phyloP scores from a whole-genome alignment of 169 alveolate species.

The Plasmodium cynomolgi region DNA sequence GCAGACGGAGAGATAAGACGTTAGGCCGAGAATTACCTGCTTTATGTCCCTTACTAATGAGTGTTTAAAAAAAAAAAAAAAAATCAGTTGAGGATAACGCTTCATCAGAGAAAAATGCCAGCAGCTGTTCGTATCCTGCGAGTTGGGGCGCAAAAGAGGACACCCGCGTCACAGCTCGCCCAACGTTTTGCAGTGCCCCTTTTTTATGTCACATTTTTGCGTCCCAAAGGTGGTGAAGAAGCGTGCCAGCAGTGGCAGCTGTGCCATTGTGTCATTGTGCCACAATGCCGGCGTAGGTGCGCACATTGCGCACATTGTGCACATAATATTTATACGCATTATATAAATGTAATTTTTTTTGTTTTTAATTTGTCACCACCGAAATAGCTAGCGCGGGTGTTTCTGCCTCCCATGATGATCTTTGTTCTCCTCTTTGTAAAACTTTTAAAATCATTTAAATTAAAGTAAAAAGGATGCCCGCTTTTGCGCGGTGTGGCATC shows the following conservation, averaged over 20 bases:
- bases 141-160: neutral
- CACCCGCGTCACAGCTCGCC: neutral
- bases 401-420: neutral
- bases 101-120: neutral
- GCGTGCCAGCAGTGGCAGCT: neutral
- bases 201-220: neutral
- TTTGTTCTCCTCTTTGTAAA: neutral
- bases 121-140: neutral
- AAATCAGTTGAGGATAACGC: neutral
- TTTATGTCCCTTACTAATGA: neutral
- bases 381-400: neutral
- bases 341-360: neutral
- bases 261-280: neutral
- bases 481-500: neutral
- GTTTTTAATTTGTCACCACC: neutral
- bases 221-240: neutral
- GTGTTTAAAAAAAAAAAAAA: neutral
- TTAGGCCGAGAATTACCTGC: neutral
- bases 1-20: neutral
- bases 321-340: neutral
- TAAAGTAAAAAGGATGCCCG: neutral
- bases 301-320: slow-evolving; percentile 11
- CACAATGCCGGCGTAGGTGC: neutral
- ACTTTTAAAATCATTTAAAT: neutral
- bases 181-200: neutral